These are phyloP conservation scores for Stephanodiscus triporus DNA, from an alignment of 108 stramenopile species.

Conservation along the genomic window DNA sequence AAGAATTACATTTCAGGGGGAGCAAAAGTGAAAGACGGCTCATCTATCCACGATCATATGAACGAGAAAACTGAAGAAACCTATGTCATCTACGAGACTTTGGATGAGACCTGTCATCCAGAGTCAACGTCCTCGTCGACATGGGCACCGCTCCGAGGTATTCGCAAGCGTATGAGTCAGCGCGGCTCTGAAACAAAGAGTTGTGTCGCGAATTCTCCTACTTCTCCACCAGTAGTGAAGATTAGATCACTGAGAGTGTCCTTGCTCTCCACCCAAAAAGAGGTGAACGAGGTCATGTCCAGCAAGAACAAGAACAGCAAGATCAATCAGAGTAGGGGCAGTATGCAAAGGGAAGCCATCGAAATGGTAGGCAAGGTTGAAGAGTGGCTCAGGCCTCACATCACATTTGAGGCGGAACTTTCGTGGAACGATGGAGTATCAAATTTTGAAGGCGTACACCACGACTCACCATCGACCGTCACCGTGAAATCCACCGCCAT, in stretches of 20 bases:
- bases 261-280: slow-evolving; percentile 47
- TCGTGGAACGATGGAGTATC: slow-evolving; percentile 31
- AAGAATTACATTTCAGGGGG: not conserved
- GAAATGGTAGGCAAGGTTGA: slow-evolving; percentile 49
- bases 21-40: not conserved
- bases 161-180: slow-evolving; percentile 17
- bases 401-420: slow-evolving; percentile 52
- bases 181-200: not conserved
- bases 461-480: slow-evolving; percentile 21
- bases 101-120: not conserved
- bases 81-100: not conserved
- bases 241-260: slow-evolving; percentile 52
- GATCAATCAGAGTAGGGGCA: not conserved
- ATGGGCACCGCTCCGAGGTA: slow-evolving; percentile 18
- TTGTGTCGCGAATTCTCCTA: not conserved
- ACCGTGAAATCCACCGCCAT: slow-evolving; percentile 47
- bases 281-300: slow-evolving; percentile 37
- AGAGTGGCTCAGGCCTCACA: slow-evolving; percentile 48
- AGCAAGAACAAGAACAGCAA: not conserved
- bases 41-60: not conserved
- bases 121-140: not conserved
- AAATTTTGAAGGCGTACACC: not conserved
- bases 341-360: slow-evolving; percentile 46
- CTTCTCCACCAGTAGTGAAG: slow-evolving; percentile 28
- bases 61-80: not conserved